Evolutionary conservation across 768 basidiomycete species (phyloP), one percentile per base, ranked within the genome.

Genomic region (Scleroderma citrinum): DNA sequence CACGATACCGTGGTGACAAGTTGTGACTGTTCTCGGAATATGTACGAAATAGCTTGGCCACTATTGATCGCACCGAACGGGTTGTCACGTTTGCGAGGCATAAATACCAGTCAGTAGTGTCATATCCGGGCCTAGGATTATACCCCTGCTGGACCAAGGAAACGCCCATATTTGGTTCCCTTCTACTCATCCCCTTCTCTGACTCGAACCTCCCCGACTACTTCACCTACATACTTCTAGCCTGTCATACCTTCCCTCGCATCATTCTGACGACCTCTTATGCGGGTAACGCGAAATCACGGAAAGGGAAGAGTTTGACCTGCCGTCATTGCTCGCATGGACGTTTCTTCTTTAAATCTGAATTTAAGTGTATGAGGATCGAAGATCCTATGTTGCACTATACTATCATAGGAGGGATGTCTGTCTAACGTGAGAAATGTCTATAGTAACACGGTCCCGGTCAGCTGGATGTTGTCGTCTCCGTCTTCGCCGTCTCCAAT

Each of bases 211-310:
- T 62, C 69, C 3, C 74, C 80, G 3, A 67, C 71, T 4, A 68
- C 64, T 31, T 72, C 72, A 5, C 40, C 63, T n/a, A n/a, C n/a
- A n/a, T 36, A 59, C 51, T 14, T 71, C 69, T 12, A 57, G 54
- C 7, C 54, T 60, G 49, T 79, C 77, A 0, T 80, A 73, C 59
- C 55, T 80, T 43, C 76, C 76, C 3, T 80, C 79, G 16, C 84
- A 86, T 52, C 83, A 90, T 53, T 91, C 89, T 0, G 88, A 92
- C 48, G 67, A 69, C 69, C 51, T 72, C 63, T 59, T 75, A 70
- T 72, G 60, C 50, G 58, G 58, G 16, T 70, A 70, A 50, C 53
- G 64, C 7, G 66, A 66, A 16, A 61, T 61, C 26, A 29, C 8
- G 8, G 26, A 29, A 8, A 23, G 29, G 51, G 55, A 51, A 19